Evolutionary conservation across 805 yeast genomes (phyloP).

Genomic region (Nadsonia fulvescens): DNA sequence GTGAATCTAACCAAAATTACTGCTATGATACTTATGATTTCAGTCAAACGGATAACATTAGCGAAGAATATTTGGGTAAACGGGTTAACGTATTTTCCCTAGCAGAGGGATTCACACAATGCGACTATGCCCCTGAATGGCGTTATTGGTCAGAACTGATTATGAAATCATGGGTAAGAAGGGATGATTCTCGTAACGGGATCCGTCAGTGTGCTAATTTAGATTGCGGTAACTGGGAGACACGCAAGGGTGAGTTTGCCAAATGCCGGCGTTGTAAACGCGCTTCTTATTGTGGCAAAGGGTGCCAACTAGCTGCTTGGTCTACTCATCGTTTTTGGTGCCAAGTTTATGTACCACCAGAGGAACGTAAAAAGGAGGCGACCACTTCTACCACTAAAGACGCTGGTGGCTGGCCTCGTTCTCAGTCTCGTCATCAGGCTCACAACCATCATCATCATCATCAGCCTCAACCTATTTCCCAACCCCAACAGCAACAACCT

Average conservation of each 20-base stretch:
- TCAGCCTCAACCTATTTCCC: too few relatives aligned
- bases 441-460: too few relatives aligned
- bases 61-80: slow-evolving; percentile 28
- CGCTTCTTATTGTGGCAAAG: slow-evolving; percentile 85
- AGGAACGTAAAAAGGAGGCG: too few relatives aligned
- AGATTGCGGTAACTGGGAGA: slow-evolving; percentile 90
- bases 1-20: too few relatives aligned
- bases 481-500: too few relatives aligned
- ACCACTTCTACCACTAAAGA: too few relatives aligned
- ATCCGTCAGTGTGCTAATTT: slow-evolving; percentile 89
- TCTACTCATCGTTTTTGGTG: slow-evolving; percentile 91
- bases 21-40: slow-evolving; percentile 19
- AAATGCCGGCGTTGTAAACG: slow-evolving; percentile 88
- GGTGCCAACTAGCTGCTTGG: slow-evolving; percentile 88
- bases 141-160: slow-evolving; percentile 97
- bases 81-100: slow-evolving; percentile 58
- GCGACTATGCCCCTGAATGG: slow-evolving; percentile 55
- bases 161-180: slow-evolving; percentile 87
- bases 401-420: too few relatives aligned
- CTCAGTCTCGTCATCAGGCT: too few relatives aligned
- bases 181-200: slow-evolving; percentile 75
- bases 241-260: slow-evolving; percentile 76
- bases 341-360: too few relatives aligned
- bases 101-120: slow-evolving; percentile 76
- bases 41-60: slow-evolving; percentile 19